phyloP scores from a whole-genome alignment of 139 green algal species.

The Micractinium sp. region DNA sequence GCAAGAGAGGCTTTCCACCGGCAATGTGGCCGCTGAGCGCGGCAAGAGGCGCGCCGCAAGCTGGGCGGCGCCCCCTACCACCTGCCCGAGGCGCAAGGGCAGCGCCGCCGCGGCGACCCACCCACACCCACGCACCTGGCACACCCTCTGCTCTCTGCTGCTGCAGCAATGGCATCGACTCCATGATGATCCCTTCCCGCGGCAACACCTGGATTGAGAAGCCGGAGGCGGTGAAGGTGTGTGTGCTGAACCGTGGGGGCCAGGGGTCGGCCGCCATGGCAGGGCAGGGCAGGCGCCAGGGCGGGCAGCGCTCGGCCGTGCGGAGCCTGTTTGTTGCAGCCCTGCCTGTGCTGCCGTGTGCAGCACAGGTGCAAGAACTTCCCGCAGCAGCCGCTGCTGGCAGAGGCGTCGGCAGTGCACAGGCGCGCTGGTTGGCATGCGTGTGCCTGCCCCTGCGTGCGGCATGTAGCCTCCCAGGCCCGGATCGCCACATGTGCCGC shows the following conservation, averaged over 20 bases:
- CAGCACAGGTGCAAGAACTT: too few relatives aligned
- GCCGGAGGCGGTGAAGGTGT: slow-evolving; percentile 6
- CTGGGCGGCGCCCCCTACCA: not conserved
- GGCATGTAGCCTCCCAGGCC: too few relatives aligned
- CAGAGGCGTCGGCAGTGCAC: not conserved
- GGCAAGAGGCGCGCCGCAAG: not conserved
- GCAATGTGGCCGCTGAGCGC: not conserved
- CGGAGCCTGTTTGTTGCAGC: too few relatives aligned
- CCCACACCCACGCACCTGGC: not conserved
- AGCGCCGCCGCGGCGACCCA: not conserved
- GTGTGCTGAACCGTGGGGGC: not conserved
- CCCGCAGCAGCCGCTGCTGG: not conserved
- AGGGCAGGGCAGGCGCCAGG: too few relatives aligned
- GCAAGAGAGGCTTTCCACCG: too few relatives aligned
- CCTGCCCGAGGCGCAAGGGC: not conserved
- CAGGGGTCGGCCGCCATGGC: too few relatives aligned
- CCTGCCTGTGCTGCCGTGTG: too few relatives aligned
- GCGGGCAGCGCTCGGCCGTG: too few relatives aligned
- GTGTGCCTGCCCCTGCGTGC: not conserved
- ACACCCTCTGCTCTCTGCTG: not conserved
- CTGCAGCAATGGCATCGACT: not conserved
- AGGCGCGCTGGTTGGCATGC: not conserved
- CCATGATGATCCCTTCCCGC: not conserved
- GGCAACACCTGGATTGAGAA: slow-evolving; percentile 10
- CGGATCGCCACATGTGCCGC: too few relatives aligned